Evolutionary conservation across 2,329 filamentous ascomycete species (phyloP).

Genomic region (Aspergillus pseudonomiae): DNA sequence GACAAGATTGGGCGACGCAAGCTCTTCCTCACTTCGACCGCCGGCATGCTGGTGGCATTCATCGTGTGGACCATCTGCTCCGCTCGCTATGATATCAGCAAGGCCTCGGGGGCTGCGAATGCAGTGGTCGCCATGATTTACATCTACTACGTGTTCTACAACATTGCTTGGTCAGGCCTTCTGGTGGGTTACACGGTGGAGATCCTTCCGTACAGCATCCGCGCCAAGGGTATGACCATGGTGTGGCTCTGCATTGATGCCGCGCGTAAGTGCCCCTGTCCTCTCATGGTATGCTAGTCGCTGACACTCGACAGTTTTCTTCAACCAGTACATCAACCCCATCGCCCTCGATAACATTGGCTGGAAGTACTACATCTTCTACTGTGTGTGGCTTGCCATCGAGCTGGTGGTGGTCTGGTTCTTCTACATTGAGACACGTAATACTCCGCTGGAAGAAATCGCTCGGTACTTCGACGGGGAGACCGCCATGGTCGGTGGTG

Average conservation of each 20-base stretch:
- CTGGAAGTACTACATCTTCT: slow-evolving; percentile 45
- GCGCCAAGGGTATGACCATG: slow-evolving; percentile 51
- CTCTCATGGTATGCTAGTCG: neutral
- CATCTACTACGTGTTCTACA: slow-evolving; percentile 47
- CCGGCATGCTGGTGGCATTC: slow-evolving; percentile 50
- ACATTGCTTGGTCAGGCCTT: slow-evolving; percentile 42
- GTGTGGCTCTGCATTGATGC: slow-evolving; percentile 38
- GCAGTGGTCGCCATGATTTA: slow-evolving; percentile 49
- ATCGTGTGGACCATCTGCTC: slow-evolving; percentile 47
- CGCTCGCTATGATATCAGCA: slow-evolving; percentile 37
- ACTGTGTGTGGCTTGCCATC: slow-evolving; percentile 36
- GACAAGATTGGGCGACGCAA: slow-evolving; percentile 47
- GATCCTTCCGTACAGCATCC: slow-evolving; percentile 54
- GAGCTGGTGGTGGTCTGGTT: slow-evolving; percentile 39
- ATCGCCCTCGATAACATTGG: slow-evolving; percentile 35
- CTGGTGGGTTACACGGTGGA: slow-evolving; percentile 49
- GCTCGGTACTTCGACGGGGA: slow-evolving; percentile 38
- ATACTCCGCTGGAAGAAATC: slow-evolving; percentile 37
- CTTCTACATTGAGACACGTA: slow-evolving; percentile 40
- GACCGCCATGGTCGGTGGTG: slow-evolving; percentile 24
- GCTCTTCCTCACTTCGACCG: slow-evolving; percentile 47
- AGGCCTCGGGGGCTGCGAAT: slow-evolving; percentile 35
- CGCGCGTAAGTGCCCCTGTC: slow-evolving; percentile 13
- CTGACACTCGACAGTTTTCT: slow-evolving; percentile 29
- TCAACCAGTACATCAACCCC: slow-evolving; percentile 41